Evolutionary conservation across 1,284 basidiomycete species (phyloP).

Genomic region (Calocybe gambosa): DNA sequence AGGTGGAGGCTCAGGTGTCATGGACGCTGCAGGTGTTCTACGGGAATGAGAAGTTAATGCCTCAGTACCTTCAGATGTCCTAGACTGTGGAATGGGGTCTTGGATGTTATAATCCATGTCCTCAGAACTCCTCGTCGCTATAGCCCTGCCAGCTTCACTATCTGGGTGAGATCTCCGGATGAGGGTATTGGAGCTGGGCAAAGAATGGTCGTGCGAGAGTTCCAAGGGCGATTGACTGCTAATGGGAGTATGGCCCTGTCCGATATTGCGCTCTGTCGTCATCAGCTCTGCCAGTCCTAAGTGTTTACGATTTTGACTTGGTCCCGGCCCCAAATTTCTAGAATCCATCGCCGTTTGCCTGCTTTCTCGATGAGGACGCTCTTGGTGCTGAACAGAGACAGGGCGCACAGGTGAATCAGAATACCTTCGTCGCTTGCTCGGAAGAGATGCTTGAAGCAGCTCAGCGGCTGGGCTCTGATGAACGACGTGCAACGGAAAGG

Average conservation of each 20-base stretch:
- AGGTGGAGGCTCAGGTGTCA: not conserved
- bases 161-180: slow-evolving; percentile 40
- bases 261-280: slow-evolving; percentile 15
- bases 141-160: slow-evolving; percentile 36
- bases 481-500: not conserved
- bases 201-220: slow-evolving; percentile 1
- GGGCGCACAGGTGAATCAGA: slow-evolving; percentile 30
- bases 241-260: not conserved
- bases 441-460: slow-evolving; percentile 1
- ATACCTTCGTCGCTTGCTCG: slow-evolving; percentile 33
- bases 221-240: not conserved
- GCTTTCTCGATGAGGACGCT: slow-evolving; percentile 16
- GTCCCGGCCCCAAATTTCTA: slow-evolving; percentile 22
- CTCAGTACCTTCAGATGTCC: slow-evolving; percentile 3
- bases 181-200: slow-evolving; percentile 21
- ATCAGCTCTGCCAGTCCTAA: slow-evolving; percentile 25
- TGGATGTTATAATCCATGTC: slow-evolving; percentile 18
- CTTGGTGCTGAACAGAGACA: slow-evolving; percentile 19
- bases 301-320: slow-evolving; percentile 20
- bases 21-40: slow-evolving; percentile 6
- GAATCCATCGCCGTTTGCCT: slow-evolving; percentile 19
- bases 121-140: slow-evolving; percentile 36
- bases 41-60: slow-evolving; percentile 7
- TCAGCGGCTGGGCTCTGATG: not conserved
- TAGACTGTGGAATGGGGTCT: slow-evolving; percentile 7